Base-by-base conservation (phyloP, 83 land plant genomes). In the Isoetes engelmannii region DNA sequence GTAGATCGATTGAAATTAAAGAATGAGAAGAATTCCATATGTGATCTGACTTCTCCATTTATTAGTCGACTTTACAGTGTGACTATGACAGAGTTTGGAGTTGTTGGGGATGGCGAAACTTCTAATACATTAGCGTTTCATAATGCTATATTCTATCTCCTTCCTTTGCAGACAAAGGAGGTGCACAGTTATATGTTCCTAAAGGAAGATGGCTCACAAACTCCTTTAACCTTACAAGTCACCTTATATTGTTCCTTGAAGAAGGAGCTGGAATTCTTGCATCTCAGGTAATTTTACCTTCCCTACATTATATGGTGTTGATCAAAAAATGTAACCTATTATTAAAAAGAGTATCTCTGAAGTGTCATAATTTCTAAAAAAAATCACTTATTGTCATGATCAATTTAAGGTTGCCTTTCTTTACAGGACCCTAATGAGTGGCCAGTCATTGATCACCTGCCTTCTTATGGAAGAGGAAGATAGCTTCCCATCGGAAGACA, bases 181-280 rank as follows among this genome's bases (percentile, higher is more conserved):
- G 69, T 15, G 69, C 60, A 10, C 69, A 67, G 69, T 54, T 67
- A n/a, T 48, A 67, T 20, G 69, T 67, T 47, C 69, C 69, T 17
- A 7, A 37, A 15, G 69, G 69, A n/a, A 67, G 21, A 13, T 67
- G 69, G 69, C 69, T 67, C 20, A 67, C 69, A 48, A 54, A 54
- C 47, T 47, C 55, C 21, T 67, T 67, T 54, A 67, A 48, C 21
- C 21, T 67, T 0, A 67, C 69, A 15, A 67, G 69, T 20, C 69
- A 67, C 46, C 59, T 67, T 15, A 67, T 54, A 12, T 19, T 67
- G 15, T 67, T 47, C 20, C 21, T 67, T 7, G 69, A 67, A 9
- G 46, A 48, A 21, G 69, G 46, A 19, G 69, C 69, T 13, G 58
- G 5, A 17, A 67, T 67, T 7, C 69, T 67, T 67, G 69, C 48